Evolutionary conservation across 345 rosid species (phyloP).

Genomic region (Leavenworthia alabamica): DNA sequence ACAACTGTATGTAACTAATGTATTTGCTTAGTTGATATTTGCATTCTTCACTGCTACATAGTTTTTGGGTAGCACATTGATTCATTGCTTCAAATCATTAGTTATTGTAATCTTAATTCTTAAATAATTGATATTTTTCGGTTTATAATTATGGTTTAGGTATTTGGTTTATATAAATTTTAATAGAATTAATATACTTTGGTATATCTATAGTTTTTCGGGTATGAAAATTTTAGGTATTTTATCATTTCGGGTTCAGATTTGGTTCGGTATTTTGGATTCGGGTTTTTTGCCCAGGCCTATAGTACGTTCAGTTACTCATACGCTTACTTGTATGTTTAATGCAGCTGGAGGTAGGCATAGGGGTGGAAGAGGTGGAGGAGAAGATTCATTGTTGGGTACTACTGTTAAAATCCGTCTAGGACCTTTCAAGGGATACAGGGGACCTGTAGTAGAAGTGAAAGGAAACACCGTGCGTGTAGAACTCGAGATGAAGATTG

Average conservation of each 20-base stretch:
- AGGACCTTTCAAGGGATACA: slow-evolving; percentile 81
- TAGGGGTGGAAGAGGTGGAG: slow-evolving; percentile 89
- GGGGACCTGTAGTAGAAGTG: slow-evolving; percentile 81
- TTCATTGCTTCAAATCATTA: neutral
- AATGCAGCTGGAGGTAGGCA: slow-evolving; percentile 73
- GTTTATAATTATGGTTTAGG: too few species aligned
- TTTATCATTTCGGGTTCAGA: too few species aligned
- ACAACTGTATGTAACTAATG: slow-evolving; percentile 43
- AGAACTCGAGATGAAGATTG: slow-evolving; percentile 90
- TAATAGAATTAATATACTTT: too few species aligned
- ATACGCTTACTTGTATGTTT: slow-evolving; percentile 7
- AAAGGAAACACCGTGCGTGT: slow-evolving; percentile 78
- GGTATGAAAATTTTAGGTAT: too few species aligned
- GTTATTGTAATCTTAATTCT: too few species aligned
- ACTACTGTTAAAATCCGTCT: slow-evolving; percentile 74
- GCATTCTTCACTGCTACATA: neutral
- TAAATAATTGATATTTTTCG: too few species aligned
- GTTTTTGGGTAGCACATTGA: neutral
- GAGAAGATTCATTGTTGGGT: slow-evolving; percentile 65
- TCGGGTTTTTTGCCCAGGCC: too few species aligned
- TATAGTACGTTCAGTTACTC: too few species aligned
- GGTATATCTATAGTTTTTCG: too few species aligned
- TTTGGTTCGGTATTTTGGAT: too few species aligned
- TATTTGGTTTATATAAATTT: too few species aligned
- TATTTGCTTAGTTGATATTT: slow-evolving; percentile 1